Conservation (phyloP, 2,329 filamentous ascomycete genomes). For the Fusarium clavum region DNA sequence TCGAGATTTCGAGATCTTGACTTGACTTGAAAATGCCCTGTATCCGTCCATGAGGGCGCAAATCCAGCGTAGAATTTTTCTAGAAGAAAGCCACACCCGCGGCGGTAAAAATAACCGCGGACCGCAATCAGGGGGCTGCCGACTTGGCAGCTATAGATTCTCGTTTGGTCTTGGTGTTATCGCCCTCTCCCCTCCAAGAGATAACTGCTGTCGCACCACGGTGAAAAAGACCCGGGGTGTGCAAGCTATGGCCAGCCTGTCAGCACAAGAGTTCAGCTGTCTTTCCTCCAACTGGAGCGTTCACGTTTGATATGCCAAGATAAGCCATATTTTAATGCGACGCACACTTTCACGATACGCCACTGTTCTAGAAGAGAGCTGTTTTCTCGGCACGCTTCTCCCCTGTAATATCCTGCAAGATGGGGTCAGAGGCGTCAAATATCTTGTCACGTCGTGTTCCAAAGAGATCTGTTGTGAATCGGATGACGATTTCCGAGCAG, state of each 20-base stretch:
- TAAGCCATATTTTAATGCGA: conserved; percentile 11
- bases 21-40: conserved; percentile 12
- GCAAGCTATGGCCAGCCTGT: conserved; percentile 20
- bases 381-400: conserved; percentile 31
- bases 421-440: conserved; percentile 21
- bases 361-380: conserved; percentile 39
- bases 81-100: conserved; percentile 33
- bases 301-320: conserved; percentile 18
- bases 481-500: conserved; percentile 11
- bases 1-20: conserved; percentile 20
- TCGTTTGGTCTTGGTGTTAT: conserved; percentile 20
- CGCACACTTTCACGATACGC: conserved; percentile 12
- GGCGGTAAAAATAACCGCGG: conserved; percentile 31
- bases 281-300: conserved; percentile 28
- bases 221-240: conserved; percentile 14
- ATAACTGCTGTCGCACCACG: conserved; percentile 37
- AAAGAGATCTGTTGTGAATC: conserved; percentile 8
- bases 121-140: conserved; percentile 19
- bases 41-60: conserved; percentile 6
- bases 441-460: neutral
- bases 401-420: conserved; percentile 26
- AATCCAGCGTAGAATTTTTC: conserved; percentile 8
- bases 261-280: conserved; percentile 11
- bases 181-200: conserved; percentile 10
- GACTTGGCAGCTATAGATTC: conserved; percentile 1